phyloP scores from a whole-genome alignment of 2,329 filamentous ascomycete species.

The Aspergillus hiratsukae region DNA sequence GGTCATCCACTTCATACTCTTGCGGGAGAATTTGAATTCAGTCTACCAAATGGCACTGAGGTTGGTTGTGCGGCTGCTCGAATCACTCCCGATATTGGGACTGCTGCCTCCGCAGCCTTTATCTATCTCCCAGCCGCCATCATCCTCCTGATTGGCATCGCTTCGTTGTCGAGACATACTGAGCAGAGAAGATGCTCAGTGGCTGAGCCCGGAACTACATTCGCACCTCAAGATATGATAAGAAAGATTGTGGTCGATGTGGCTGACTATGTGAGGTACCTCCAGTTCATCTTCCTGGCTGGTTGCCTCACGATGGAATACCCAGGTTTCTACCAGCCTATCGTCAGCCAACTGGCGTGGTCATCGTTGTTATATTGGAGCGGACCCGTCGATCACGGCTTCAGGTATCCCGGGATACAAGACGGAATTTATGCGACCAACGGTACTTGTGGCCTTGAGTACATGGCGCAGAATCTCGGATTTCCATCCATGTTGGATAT shows the following conservation, averaged over 20 bases:
- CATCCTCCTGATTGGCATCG: not conserved
- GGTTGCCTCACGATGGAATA: constrained; percentile 10
- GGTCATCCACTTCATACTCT: constrained; percentile 4
- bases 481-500: constrained; percentile 7
- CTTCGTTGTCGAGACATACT: not conserved
- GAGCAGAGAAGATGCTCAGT: not conserved
- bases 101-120: not conserved
- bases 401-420: constrained; percentile 10
- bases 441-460: constrained; percentile 10
- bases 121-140: not conserved
- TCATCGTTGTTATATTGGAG: constrained; percentile 11
- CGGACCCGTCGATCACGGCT: constrained; percentile 11
- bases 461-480: constrained; percentile 14
- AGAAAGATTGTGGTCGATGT: not conserved
- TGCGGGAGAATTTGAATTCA: not conserved
- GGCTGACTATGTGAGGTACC: constrained; percentile 6
- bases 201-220: not conserved
- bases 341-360: constrained; percentile 11
- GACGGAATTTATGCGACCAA: constrained; percentile 8
- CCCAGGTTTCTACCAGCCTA: constrained; percentile 11
- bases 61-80: constrained; percentile 1
- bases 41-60: not conserved
- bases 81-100: constrained; percentile 6
- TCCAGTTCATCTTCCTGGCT: constrained; percentile 12
- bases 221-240: not conserved